Evolutionary conservation across 176 grass and related monocot species (phyloP).

Genomic region (Cenchrus americanus): DNA sequence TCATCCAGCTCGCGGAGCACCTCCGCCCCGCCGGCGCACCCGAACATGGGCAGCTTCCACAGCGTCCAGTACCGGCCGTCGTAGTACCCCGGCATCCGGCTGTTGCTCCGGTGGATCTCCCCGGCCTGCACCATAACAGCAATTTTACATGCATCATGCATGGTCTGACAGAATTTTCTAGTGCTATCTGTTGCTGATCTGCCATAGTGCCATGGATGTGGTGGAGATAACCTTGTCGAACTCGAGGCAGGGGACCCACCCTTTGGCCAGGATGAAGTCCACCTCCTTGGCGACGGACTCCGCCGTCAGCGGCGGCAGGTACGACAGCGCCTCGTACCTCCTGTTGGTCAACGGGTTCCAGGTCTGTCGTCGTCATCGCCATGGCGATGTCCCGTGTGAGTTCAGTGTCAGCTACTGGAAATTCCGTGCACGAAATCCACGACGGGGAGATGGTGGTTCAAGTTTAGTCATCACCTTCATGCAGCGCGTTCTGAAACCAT

Average conservation of each 20-base stretch:
- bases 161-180: not conserved
- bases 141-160: not conserved
- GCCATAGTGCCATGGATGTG: no score
- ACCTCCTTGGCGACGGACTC: constrained; percentile 68
- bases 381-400: not conserved
- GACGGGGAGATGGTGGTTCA: not conserved
- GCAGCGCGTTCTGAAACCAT: constrained; percentile 48
- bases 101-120: constrained; percentile 55
- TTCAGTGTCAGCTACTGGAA: not conserved
- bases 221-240: constrained; percentile 55
- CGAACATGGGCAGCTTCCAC: constrained; percentile 78
- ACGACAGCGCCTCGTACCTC: constrained; percentile 67
- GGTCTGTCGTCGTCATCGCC: constrained; percentile 31
- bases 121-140: constrained; percentile 29
- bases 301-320: constrained; percentile 57
- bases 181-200: not conserved
- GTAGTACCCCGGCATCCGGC: constrained; percentile 68
- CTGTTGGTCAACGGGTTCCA: constrained; percentile 76
- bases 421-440: no score
- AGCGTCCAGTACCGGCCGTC: constrained; percentile 74
- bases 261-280: constrained; percentile 68
- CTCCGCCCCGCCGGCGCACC: constrained; percentile 58
- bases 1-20: constrained; percentile 55
- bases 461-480: constrained; percentile 48
- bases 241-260: constrained; percentile 71